phyloP scores from a whole-genome alignment of 352 stramenopile genomes.

The Pythium aristosporum region DNA sequence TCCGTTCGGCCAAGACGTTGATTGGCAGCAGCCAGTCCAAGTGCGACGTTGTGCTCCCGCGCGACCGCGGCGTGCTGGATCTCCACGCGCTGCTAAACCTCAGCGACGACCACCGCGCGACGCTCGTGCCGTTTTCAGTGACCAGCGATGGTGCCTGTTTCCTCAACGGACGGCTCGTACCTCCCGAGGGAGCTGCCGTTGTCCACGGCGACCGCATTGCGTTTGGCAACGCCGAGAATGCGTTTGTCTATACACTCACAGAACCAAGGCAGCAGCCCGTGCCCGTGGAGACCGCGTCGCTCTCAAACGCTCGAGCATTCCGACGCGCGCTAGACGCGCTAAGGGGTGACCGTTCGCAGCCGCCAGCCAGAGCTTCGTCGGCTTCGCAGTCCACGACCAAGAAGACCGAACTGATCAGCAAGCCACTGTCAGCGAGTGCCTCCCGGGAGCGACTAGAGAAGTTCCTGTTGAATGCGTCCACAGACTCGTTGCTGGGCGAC shows the following conservation, averaged over 20 bases:
- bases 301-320: slow-evolving; percentile 34
- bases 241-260: slow-evolving; percentile 56
- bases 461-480: slow-evolving; percentile 54
- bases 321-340: slow-evolving; percentile 47
- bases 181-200: slow-evolving; percentile 39
- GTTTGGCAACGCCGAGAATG: slow-evolving; percentile 43
- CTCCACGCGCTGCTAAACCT: slow-evolving; percentile 61
- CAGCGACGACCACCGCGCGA: slow-evolving; percentile 30
- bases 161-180: slow-evolving; percentile 45
- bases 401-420: background rate
- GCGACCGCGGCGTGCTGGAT: slow-evolving; percentile 39
- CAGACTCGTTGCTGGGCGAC: slow-evolving; percentile 52
- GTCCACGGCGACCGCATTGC: slow-evolving; percentile 63
- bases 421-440: background rate
- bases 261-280: background rate
- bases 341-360: slow-evolving; percentile 34
- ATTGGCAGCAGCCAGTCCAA: slow-evolving; percentile 43
- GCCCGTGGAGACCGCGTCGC: background rate
- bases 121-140: slow-evolving; percentile 54
- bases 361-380: slow-evolving; percentile 4
- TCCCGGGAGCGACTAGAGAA: slow-evolving; percentile 35
- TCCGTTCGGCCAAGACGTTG: slow-evolving; percentile 63
- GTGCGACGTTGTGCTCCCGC: slow-evolving; percentile 57
- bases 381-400: slow-evolving; percentile 7
- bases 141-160: slow-evolving; percentile 37